Conservation (phyloP, 2,329 filamentous ascomycete species). For the Cordyceps cateniannulata region DNA sequence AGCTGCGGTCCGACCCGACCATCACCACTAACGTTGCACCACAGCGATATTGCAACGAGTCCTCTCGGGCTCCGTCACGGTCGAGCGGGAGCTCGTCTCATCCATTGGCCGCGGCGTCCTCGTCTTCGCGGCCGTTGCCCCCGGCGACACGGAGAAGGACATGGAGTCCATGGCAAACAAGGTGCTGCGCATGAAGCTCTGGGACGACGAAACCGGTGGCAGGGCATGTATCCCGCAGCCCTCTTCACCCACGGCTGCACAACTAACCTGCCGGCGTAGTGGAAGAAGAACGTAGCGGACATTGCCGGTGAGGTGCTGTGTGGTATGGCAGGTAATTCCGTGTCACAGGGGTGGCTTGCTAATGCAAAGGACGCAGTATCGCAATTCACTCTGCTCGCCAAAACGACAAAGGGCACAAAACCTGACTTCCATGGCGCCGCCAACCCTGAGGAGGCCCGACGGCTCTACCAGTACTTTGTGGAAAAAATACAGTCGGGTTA, state of each 20-base stretch:
- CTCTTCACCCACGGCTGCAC: conserved; percentile 13
- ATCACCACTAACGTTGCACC: conserved; percentile 15
- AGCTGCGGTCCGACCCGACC: not conserved
- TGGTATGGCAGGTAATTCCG: conserved; percentile 45
- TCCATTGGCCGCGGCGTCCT: conserved; percentile 85
- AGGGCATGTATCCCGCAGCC: conserved; percentile 41
- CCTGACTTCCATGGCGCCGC: conserved; percentile 91
- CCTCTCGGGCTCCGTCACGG: conserved; percentile 89
- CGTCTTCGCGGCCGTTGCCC: conserved; percentile 85
- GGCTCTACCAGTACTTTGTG: conserved; percentile 79
- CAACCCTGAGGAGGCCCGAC: conserved; percentile 67
- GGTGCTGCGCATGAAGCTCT: conserved; percentile 83
- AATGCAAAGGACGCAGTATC: conserved; percentile 58
- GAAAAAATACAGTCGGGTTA: conserved; percentile 69
- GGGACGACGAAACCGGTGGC: conserved; percentile 72
- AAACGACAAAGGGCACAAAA: conserved; percentile 92
- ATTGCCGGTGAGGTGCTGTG: conserved; percentile 91
- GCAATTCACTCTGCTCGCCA: conserved; percentile 89
- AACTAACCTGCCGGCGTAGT: conserved; percentile 43
- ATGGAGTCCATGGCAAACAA: conserved; percentile 77
- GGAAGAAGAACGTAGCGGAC: conserved; percentile 85
- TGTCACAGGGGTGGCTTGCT: not conserved
- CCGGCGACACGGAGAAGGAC: conserved; percentile 85
- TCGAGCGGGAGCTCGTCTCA: conserved; percentile 84
- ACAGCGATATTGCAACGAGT: conserved; percentile 89